These are phyloP conservation scores for Cyclaneusma minus DNA, from an alignment of 2,329 filamentous ascomycete genomes.

Conservation along the genomic window DNA sequence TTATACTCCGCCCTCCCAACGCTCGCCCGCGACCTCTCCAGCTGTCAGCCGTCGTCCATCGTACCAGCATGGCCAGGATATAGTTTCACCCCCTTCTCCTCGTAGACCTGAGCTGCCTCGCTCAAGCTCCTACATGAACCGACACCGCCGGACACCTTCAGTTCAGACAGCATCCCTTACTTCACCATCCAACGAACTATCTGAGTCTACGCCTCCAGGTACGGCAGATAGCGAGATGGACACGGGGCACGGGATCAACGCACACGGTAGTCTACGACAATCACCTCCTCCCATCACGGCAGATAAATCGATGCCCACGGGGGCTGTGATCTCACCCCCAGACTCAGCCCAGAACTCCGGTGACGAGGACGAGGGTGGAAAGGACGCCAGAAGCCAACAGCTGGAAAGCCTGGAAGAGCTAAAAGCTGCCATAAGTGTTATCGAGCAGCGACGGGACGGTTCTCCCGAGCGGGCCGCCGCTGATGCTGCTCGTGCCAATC, in stretches of 20 bases:
- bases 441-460: slow-evolving; percentile 47
- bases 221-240: slow-evolving; percentile 14
- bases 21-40: slow-evolving; percentile 46
- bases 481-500: slow-evolving; percentile 11
- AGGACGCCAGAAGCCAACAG: slow-evolving; percentile 16
- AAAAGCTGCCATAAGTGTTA: slow-evolving; percentile 68
- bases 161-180: slow-evolving; percentile 18
- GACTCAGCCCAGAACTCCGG: slow-evolving; percentile 71
- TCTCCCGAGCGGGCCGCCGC: slow-evolving; percentile 29
- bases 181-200: slow-evolving; percentile 13
- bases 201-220: slow-evolving; percentile 12
- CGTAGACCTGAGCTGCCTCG: slow-evolving; percentile 39
- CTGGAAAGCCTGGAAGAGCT: slow-evolving; percentile 36
- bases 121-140: slow-evolving; percentile 50
- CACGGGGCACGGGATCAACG: slow-evolving; percentile 14
- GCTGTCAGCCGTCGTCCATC: slow-evolving; percentile 42
- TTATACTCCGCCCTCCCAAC: slow-evolving; percentile 68
- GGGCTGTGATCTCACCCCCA: slow-evolving; percentile 79
- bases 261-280: slow-evolving; percentile 54
- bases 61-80: slow-evolving; percentile 27
- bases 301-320: slow-evolving; percentile 57
- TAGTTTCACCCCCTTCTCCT: slow-evolving; percentile 11
- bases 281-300: slow-evolving; percentile 72
- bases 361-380: slow-evolving; percentile 56
- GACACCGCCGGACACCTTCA: slow-evolving; percentile 44